These are phyloP conservation scores for Xylaria arbuscula DNA, from an alignment of 2,329 filamentous ascomycete species.

Conservation along the genomic window DNA sequence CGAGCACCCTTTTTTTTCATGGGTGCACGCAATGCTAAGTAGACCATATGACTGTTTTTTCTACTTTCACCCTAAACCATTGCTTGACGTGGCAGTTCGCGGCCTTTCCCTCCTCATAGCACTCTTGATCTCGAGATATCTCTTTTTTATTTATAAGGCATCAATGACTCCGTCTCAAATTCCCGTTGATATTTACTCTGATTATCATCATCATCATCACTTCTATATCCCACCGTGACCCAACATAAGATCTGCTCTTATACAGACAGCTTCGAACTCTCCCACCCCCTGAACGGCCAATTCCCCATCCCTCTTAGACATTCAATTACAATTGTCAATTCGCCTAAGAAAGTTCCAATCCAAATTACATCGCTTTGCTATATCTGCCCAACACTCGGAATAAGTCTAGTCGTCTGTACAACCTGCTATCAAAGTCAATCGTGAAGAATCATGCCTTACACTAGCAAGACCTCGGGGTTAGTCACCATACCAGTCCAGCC, in stretches of 20 bases:
- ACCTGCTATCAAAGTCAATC: not conserved
- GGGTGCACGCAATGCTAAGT: slow-evolving; percentile 7
- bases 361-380: not conserved
- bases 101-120: not conserved
- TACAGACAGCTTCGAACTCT: slow-evolving; percentile 2
- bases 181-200: not conserved
- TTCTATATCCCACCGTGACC: not conserved
- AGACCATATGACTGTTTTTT: slow-evolving; percentile 33
- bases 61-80: slow-evolving; percentile 22
- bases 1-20: slow-evolving; percentile 5
- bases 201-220: slow-evolving; percentile 1
- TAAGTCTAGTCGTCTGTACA: not conserved
- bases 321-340: not conserved
- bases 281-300: not conserved
- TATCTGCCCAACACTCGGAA: not conserved
- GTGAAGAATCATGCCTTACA: slow-evolving; percentile 22
- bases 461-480: slow-evolving; percentile 19
- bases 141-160: slow-evolving; percentile 21
- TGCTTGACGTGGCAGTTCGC: slow-evolving; percentile 34
- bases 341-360: not conserved
- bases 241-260: not conserved
- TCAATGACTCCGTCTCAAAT: not conserved
- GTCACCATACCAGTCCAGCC: not conserved
- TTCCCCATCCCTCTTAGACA: not conserved
- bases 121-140: not conserved